Evolutionary conservation across 2,329 filamentous ascomycete genomes (phyloP), one percentile per base, ranked within the genome.

Genomic region (Golovinomyces cichoracearum): DNA sequence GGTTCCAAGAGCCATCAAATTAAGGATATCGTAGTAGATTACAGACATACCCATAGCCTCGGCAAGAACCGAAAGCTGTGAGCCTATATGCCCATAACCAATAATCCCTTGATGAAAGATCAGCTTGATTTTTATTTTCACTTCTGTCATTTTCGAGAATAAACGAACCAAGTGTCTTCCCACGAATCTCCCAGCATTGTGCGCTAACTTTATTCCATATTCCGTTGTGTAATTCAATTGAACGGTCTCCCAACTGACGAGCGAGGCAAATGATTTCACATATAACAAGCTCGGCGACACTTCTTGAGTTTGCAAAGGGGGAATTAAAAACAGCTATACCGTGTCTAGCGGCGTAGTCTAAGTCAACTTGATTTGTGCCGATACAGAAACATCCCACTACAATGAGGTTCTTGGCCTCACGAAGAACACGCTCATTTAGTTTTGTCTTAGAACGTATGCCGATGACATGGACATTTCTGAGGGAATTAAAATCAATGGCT

Each of bases 281-380:
- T 62, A 98, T 94, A 57, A 95, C 85, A 50, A 95, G 71, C 68
- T 98, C 90, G 50, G 90, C 90, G 47, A 98, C 90, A 62, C 83
- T 93, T 63, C 90, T 80, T 7, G 88, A 95, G 67, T 98, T 98
- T 66, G 83, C 86, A 66, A 98, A 98, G 1, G 90, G 90, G 42
- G 90, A 95, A 68, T 98, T 98, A 76, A 98, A 98, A 54, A 98
- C 90, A 31, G 86, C 85, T 62, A 95, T 93, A 55, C 90, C 85
- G 61, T 82, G 76, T 56, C 73, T 71, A 45, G 84, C 84, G 26
- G 85, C 84, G 61, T 76, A 88, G 52, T 83, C 73, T 51, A 93
- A 75, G 62, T 93, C 80, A 55, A 93, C 85, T 64, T 93, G 85
- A 67, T 93, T 95, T 50, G 90, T 98, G 55, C 90, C 90, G 58